Evolutionary conservation across 2,329 filamentous ascomycete species (phyloP).

Genomic region (Erysiphe pulchra): DNA sequence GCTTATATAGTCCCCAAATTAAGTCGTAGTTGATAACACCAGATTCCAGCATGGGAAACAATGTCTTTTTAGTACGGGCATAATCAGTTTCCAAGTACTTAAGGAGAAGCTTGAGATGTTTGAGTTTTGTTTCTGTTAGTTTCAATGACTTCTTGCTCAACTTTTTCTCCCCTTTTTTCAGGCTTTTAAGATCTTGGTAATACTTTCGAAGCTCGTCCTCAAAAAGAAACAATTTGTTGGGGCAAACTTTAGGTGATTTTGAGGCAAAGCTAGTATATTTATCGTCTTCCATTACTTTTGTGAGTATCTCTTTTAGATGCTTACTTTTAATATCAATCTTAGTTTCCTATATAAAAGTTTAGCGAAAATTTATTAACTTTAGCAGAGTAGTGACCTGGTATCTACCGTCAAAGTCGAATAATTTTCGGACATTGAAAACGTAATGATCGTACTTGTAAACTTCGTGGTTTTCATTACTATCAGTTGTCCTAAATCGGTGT

Average conservation of each 20-base stretch:
- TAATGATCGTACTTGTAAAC: conserved; percentile 48
- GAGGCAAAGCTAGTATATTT: conserved; percentile 60
- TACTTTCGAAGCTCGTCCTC: conserved; percentile 47
- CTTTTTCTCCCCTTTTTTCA: conserved; percentile 23
- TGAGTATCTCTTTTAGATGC: conserved; percentile 41
- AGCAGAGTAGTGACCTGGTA: conserved; percentile 22
- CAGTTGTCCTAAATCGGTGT: conserved; percentile 41
- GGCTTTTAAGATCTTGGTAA: conserved; percentile 36
- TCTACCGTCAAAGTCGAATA: conserved; percentile 66
- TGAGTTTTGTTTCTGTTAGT: conserved; percentile 28
- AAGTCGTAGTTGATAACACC: conserved; percentile 75
- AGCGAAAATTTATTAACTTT: not conserved
- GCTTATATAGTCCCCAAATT: conserved; percentile 73
- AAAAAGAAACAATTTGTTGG: conserved; percentile 47
- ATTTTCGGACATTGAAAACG: conserved; percentile 59
- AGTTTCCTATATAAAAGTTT: conserved; percentile 19
- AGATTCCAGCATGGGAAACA: conserved; percentile 56
- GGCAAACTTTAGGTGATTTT: conserved; percentile 47
- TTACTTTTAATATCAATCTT: conserved; percentile 72
- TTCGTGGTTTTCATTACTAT: conserved; percentile 36
- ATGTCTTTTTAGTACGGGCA: conserved; percentile 47
- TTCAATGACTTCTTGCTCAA: conserved; percentile 35
- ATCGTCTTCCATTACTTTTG: conserved; percentile 47
- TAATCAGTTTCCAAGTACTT: conserved; percentile 67
- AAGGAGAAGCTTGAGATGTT: conserved; percentile 46